phyloP scores from a whole-genome alignment of 495 filamentous ascomycete genomes.

The Hyaloscypha hepaticicola region DNA sequence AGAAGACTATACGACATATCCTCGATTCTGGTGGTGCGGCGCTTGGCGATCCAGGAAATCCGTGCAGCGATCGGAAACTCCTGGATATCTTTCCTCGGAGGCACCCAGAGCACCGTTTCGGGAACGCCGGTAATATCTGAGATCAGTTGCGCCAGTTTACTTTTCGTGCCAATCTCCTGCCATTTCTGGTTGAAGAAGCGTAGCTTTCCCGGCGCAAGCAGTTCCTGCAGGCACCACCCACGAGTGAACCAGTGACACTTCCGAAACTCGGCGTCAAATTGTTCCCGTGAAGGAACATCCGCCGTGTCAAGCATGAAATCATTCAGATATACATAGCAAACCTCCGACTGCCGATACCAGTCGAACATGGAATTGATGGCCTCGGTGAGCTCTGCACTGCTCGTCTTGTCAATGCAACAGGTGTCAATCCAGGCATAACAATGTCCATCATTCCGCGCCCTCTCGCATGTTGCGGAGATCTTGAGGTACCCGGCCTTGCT shows the following conservation, averaged over 20 bases:
- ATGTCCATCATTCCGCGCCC: conserved; percentile 1
- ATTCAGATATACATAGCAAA: conserved; percentile 38
- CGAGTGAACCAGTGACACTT: conserved; percentile 1
- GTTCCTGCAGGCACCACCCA: conserved; percentile 26
- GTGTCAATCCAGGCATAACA: conserved; percentile 42
- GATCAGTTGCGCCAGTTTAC: background rate
- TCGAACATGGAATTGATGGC: conserved; percentile 16
- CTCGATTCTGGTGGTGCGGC: conserved; percentile 3
- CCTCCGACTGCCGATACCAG: conserved; percentile 36
- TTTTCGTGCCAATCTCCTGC: background rate
- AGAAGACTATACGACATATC: conserved; percentile 6
- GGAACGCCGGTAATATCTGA: conserved; percentile 21
- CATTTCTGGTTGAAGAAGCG: conserved; percentile 18
- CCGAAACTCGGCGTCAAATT: conserved; percentile 11
- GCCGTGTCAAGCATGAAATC: conserved; percentile 19
- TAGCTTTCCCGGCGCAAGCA: conserved; percentile 20
- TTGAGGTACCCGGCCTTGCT: conserved; percentile 5
- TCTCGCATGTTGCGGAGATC: background rate
- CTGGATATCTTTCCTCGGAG: background rate
- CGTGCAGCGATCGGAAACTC: conserved; percentile 1
- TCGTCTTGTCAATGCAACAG: conserved; percentile 44
- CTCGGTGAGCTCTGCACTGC: background rate
- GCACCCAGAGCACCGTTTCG: background rate
- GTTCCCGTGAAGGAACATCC: background rate
- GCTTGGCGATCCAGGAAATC: conserved; percentile 1